phyloP scores from a whole-genome alignment of 2,329 filamentous ascomycete genomes.

The Fusarium sp. region DNA sequence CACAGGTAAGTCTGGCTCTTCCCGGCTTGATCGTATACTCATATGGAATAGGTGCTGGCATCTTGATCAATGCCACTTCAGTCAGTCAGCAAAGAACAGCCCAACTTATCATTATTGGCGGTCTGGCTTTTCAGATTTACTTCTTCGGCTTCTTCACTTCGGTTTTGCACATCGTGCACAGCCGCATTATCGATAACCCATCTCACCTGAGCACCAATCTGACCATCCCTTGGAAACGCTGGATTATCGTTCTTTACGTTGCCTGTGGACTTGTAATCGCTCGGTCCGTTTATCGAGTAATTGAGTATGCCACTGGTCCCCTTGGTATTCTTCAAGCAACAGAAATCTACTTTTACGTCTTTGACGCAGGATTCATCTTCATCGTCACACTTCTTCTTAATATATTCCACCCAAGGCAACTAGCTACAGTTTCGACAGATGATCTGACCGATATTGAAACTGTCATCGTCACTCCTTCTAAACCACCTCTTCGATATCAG shows the following conservation, averaged over 20 bases:
- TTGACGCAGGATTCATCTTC: constrained; percentile 48
- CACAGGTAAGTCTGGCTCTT: neutral
- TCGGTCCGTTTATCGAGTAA: constrained; percentile 51
- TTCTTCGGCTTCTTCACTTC: constrained; percentile 63
- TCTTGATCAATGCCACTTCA: constrained; percentile 27
- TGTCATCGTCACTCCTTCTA: neutral
- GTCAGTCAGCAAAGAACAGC: constrained; percentile 44
- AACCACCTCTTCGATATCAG: neutral
- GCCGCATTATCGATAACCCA: constrained; percentile 18
- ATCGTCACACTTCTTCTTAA: constrained; percentile 30
- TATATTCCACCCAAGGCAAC: constrained; percentile 16
- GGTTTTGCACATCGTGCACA: constrained; percentile 56
- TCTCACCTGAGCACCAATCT: neutral
- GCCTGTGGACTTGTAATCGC: constrained; percentile 48
- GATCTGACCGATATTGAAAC: neutral
- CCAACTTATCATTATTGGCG: constrained; percentile 59
- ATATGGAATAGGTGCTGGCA: constrained; percentile 23
- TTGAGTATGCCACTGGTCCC: constrained; percentile 52
- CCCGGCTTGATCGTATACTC: rapidly evolving
- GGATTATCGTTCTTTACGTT: constrained; percentile 35
- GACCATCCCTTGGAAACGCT: constrained; percentile 43
- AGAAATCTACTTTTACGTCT: constrained; percentile 49
- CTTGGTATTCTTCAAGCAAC: constrained; percentile 45
- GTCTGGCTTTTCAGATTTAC: constrained; percentile 62
- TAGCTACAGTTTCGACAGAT: neutral